phyloP scores from a whole-genome alignment of 75 land plant species.

The Sequoia sempervirens region DNA sequence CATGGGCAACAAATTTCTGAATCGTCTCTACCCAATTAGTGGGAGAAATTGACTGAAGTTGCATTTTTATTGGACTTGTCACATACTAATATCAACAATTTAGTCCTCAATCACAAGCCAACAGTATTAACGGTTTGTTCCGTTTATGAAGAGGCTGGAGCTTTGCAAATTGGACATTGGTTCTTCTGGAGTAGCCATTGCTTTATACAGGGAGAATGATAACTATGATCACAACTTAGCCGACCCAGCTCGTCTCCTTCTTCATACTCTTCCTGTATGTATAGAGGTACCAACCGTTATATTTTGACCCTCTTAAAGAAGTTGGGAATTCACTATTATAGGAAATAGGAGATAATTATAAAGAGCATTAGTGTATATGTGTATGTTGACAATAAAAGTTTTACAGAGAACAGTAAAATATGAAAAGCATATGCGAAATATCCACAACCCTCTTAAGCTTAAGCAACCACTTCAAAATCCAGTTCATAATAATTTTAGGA shows the following conservation, averaged over 20 bases:
- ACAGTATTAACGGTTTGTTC: not conserved
- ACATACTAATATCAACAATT: not conserved
- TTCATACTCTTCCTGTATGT: conserved; percentile 79
- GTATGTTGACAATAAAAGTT: not conserved
- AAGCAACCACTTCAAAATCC: not conserved
- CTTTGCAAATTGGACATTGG: conserved; percentile 95
- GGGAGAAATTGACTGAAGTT: not conserved
- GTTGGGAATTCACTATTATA: not conserved
- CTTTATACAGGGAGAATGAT: conserved; percentile 68
- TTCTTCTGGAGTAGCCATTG: conserved; percentile 89
- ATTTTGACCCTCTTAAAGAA: not conserved
- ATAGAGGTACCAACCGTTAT: not conserved
- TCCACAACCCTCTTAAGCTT: not conserved
- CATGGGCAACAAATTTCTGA: not conserved
- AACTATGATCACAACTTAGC: conserved; percentile 69
- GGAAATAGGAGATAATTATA: not conserved
- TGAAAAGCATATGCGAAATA: not conserved
- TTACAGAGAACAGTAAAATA: not conserved
- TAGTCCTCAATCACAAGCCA: not conserved
- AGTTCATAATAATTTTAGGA: not conserved
- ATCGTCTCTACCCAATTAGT: not conserved
- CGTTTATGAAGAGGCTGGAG: conserved; percentile 33
- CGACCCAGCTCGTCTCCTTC: conserved; percentile 72
- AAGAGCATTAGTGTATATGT: not conserved
- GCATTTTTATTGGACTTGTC: not conserved